These are phyloP conservation scores for Wickerhamiella nectarea DNA, from an alignment of 805 yeast genomes.

Conservation along the genomic window DNA sequence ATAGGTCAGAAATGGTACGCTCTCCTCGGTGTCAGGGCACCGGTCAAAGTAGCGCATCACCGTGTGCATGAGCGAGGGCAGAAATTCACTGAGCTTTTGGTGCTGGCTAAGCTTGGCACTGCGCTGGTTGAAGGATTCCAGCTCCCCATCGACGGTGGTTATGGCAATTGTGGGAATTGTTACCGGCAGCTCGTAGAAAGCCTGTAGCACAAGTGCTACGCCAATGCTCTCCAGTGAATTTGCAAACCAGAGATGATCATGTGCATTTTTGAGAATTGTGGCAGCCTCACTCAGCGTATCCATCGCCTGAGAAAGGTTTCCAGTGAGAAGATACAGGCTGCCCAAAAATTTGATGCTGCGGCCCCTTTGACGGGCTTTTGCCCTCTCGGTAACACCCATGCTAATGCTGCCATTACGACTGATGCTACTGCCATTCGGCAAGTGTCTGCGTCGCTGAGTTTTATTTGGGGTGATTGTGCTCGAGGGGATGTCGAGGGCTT, in stretches of 20 bases:
- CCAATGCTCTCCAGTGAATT: conserved; percentile 75
- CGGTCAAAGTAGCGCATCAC: conserved; percentile 20
- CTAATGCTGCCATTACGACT: conserved; percentile 24
- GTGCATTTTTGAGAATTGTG: conserved; percentile 39
- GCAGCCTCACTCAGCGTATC: conserved; percentile 64
- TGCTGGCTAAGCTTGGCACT: conserved; percentile 4
- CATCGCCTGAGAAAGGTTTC: conserved; percentile 59
- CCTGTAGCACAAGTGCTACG: conserved; percentile 46
- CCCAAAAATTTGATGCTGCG: conserved; percentile 66
- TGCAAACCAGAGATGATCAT: conserved; percentile 79
- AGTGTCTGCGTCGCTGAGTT: conserved; percentile 1
- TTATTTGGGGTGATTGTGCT: conserved; percentile 9
- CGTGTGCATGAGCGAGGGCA: conserved; percentile 22
- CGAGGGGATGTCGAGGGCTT: conserved; percentile 18
- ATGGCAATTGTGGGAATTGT: conserved; percentile 24
- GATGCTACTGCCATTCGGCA: conserved; percentile 10
- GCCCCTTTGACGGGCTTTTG: conserved; percentile 43
- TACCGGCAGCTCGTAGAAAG: conserved; percentile 40
- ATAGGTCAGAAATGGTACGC: conserved; percentile 68
- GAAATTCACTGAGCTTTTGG: conserved; percentile 17
- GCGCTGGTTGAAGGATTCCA: conserved; percentile 3
- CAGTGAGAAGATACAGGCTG: conserved; percentile 65
- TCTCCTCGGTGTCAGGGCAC: conserved; percentile 39
- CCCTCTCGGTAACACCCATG: conserved; percentile 26
- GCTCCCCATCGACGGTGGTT: conserved; percentile 12